phyloP scores from a whole-genome alignment of 176 grass and related monocot genomes.

The Cocos nucifera region DNA sequence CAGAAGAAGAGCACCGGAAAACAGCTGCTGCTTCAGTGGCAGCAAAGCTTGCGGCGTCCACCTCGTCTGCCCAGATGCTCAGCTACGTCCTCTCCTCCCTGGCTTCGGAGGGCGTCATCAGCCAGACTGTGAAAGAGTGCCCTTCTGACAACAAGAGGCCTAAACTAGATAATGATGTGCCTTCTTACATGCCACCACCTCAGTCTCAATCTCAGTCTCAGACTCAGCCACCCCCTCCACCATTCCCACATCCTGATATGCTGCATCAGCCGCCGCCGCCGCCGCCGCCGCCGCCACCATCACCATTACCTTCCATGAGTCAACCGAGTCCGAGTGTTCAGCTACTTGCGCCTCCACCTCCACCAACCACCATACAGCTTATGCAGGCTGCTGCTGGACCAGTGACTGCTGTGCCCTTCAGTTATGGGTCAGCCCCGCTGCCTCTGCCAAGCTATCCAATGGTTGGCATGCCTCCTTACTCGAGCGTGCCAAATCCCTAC shows the following conservation, averaged over 20 bases:
- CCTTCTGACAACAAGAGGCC: constrained; percentile 29
- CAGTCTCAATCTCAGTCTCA: neutral
- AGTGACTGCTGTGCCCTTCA: neutral
- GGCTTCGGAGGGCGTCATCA: constrained; percentile 26
- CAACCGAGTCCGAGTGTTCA: neutral
- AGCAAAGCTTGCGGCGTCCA: constrained; percentile 28
- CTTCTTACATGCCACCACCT: constrained; percentile 15
- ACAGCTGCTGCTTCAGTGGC: constrained; percentile 23
- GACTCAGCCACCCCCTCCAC: constrained; percentile 16
- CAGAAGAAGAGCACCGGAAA: constrained; percentile 22
- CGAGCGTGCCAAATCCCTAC: neutral
- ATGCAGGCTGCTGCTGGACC: neutral
- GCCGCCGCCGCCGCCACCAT: constrained; percentile 27
- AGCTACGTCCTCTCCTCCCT: constrained; percentile 36
- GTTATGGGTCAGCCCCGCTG: constrained; percentile 1
- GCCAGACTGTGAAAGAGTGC: constrained; percentile 26
- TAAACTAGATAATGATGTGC: constrained; percentile 29
- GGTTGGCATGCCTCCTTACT: too few relatives aligned
- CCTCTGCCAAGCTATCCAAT: too few relatives aligned
- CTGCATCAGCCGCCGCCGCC: constrained; percentile 28
- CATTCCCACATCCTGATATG: constrained; percentile 35
- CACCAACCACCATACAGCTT: neutral
- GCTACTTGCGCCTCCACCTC: neutral
- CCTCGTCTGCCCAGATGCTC: constrained; percentile 26
- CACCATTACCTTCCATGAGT: constrained; percentile 2